A percentile compares a stretch with the other conserved stretches of the same genome.
phyloP scores from a whole-genome alignment of 177 flowering plant species.

The Vitis hybrid region DNA sequence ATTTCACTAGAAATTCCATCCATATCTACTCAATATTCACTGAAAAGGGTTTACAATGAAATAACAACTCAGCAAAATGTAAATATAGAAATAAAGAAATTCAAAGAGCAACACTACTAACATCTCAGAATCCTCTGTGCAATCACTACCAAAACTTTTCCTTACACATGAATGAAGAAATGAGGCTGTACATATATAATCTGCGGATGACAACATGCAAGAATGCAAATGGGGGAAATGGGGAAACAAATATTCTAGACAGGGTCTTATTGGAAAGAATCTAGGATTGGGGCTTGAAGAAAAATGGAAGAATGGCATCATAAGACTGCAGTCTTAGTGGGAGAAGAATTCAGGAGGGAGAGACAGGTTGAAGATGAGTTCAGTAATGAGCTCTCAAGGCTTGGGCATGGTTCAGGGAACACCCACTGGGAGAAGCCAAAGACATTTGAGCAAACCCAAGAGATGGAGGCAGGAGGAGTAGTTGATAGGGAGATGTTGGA shows the following conservation, averaged over 20 bases:
- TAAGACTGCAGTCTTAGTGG: slow-evolving; percentile 29
- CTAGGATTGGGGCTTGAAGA: slow-evolving; percentile 11
- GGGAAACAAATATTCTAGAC: slow-evolving; percentile 23
- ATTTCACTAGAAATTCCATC: not conserved
- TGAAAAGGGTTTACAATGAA: too few relatives aligned
- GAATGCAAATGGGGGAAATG: slow-evolving; percentile 14
- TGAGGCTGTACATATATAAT: slow-evolving; percentile 67
- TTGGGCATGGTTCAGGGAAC: slow-evolving; percentile 75
- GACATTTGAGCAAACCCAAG: slow-evolving; percentile 77
- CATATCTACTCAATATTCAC: not conserved
- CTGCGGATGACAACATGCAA: slow-evolving; percentile 25
- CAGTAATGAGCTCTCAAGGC: slow-evolving; percentile 35
- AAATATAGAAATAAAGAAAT: not conserved
- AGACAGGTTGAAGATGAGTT: slow-evolving; percentile 46
- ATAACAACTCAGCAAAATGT: not conserved
- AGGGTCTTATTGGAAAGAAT: slow-evolving; percentile 49
- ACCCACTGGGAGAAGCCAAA: slow-evolving; percentile 64
- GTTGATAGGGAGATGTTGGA: slow-evolving; percentile 59
- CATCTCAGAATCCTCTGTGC: slow-evolving; percentile 8
- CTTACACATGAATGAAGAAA: slow-evolving; percentile 80
- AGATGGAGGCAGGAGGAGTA: slow-evolving; percentile 28
- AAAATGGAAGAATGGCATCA: slow-evolving; percentile 24
- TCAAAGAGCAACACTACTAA: slow-evolving; percentile 4
- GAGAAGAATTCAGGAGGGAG: slow-evolving; percentile 21
- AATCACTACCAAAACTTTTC: slow-evolving; percentile 65